These are phyloP conservation scores for Boletales sp. DNA, from an alignment of 768 basidiomycete species.

Conservation along the genomic window DNA sequence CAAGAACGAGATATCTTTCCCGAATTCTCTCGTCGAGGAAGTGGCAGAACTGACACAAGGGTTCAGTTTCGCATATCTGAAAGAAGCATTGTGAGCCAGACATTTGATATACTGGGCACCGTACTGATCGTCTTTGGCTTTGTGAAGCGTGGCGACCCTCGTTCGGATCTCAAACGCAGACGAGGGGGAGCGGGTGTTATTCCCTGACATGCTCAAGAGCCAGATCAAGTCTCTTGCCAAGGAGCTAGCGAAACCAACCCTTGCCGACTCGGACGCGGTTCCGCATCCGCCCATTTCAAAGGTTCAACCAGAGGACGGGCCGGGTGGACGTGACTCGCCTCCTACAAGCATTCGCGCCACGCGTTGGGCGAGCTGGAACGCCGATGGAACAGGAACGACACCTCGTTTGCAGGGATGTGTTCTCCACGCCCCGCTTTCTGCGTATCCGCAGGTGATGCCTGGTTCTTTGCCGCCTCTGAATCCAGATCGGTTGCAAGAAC, in stretches of 20 bases:
- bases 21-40: slow-evolving; percentile 58
- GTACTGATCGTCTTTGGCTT: neutral
- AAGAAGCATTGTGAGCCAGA: slow-evolving; percentile 77
- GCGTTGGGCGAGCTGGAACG: neutral
- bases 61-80: slow-evolving; percentile 87
- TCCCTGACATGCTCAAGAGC: slow-evolving; percentile 46
- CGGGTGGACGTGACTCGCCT: neutral
- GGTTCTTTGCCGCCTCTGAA: slow-evolving; percentile 15
- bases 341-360: too few relatives aligned
- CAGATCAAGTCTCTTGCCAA: slow-evolving; percentile 63
- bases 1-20: slow-evolving; percentile 64
- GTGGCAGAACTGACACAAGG: slow-evolving; percentile 56
- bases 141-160: slow-evolving; percentile 64
- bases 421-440: slow-evolving; percentile 20
- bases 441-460: slow-evolving; percentile 28
- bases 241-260: slow-evolving; percentile 52
- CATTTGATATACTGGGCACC: neutral
- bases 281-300: neutral
- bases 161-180: slow-evolving; percentile 57
- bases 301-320: neutral
- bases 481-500: neutral
- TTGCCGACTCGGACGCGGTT: neutral
- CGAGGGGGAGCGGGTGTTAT: slow-evolving; percentile 46
- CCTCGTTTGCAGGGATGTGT: slow-evolving; percentile 4
- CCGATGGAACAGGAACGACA: neutral